Evolutionary conservation across 345 rosid species (phyloP), one percentile per base, ranked within the genome.

Genomic region (Streptanthus diversifolius): DNA sequence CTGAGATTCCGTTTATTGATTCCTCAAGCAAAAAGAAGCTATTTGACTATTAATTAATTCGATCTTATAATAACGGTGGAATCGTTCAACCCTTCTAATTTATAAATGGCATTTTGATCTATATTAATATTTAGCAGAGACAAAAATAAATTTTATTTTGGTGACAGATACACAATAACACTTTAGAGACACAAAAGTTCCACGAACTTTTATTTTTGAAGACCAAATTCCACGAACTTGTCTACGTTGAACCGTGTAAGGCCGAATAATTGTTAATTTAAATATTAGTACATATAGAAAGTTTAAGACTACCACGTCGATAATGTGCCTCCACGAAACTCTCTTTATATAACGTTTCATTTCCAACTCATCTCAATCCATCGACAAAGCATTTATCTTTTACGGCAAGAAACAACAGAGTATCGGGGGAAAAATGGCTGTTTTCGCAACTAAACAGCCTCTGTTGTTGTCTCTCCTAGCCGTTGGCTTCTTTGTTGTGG

Each of bases 291-390:
- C 63, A 69, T 53, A 53, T 53, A 53, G 18, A 68, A 75, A 60
- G 74, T 35, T 76, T 69, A 62, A 44, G 65, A 68, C 75, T 7
- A 76, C 65, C 79, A 76, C 79, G 79, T 61, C 74, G 72, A 65
- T 12, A 29, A 64, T 77, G 77, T 64, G 80, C 80, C 67, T 56
- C 78, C 68, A 66, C 77, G 80, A 66, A 61, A 44, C 18, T 68
- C 76, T 82, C 64, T 72, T 32, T 24, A 60, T 56, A 61, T 75
- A 36, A 44, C 63, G 24, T 41, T 43, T 37, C 9, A 25, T 68
- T 43, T 9, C 13, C 44, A 8, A 52, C 47, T 52, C 58, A 33
- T 41, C 40, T 52, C 41, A 43, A 61, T 13, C 25, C 68, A 72
- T 52, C 51, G 2, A 49, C 76, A 72, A 48, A 49, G 53, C 30